Evolutionary conservation across 2,329 filamentous ascomycete genomes (phyloP), one percentile per base, ranked within the genome.

Genomic region (Colletotrichum kahawae): DNA sequence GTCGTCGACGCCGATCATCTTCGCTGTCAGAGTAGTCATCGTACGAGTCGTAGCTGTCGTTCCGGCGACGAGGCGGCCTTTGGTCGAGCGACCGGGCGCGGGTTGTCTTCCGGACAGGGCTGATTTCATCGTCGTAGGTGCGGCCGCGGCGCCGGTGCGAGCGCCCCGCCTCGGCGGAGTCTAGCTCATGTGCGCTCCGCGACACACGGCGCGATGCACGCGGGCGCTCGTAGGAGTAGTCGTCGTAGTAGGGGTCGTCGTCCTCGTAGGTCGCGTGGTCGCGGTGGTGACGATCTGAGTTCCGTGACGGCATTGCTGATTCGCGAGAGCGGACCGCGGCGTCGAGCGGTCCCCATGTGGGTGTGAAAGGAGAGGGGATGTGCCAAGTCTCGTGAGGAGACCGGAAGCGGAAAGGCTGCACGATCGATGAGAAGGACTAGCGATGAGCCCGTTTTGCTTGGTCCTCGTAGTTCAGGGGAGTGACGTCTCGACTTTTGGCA

Each of bases 21-120:
- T 69, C 59, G 31, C 75, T 76, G 34, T 70, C 76, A 2, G 74
- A 69, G 14, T 73, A 69, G 7, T 77, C 71, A 7, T 60, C 43
- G 51, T 72, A 70, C 56, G 64, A 48, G 62, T 62, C 70, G 34
- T 59, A 60, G 10, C 64, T 27, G 3, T 75, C 31, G 43, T 51
- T 21, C 43, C 43, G 43, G n/a, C 64, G 63, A n/a, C 31, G 67
- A 18, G 21, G 21, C 21, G 24, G 68, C 51, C 57, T 70, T 14
- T 67, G 65, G 14, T 77, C 71, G 12, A 75, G 59, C 12, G 75
- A 73, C 5, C 68, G 65, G 36, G 60, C 34, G 14, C 75, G 75
- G 24, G 57, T 27, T 12, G 12, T 36, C 6, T 48, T 59, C 12
- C 65, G 67, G 48, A 36, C 67, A 27, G 72, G 67, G 24, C 67